phyloP scores from a whole-genome alignment of 2,329 filamentous ascomycete genomes.

The Alternaria solani region DNA sequence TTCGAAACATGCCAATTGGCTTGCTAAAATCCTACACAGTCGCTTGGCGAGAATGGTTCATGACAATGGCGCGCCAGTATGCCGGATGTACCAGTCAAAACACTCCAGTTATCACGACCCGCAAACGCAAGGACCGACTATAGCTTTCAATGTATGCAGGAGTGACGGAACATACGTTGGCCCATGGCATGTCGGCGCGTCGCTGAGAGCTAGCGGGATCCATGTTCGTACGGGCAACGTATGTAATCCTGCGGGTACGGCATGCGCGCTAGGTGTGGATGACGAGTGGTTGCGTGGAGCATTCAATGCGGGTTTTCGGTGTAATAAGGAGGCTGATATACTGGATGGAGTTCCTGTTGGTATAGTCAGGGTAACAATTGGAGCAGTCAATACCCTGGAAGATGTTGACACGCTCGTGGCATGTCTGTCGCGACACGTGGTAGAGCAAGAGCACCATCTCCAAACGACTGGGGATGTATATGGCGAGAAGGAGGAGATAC shows the following conservation, averaged over 20 bases:
- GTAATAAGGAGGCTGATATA: constrained; percentile 62
- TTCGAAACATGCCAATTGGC: constrained; percentile 64
- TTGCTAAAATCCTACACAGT: constrained; percentile 61
- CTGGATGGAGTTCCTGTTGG: constrained; percentile 64
- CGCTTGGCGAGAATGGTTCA: constrained; percentile 61
- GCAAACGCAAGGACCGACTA: constrained; percentile 65
- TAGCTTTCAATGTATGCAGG: constrained; percentile 70
- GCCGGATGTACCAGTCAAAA: constrained; percentile 64
- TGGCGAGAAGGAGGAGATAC: background rate
- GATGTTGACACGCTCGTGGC: constrained; percentile 57
- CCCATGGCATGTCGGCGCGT: constrained; percentile 66
- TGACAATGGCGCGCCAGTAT: constrained; percentile 60
- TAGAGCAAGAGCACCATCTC: background rate
- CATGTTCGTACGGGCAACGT: constrained; percentile 68
- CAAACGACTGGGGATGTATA: background rate
- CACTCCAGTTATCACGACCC: constrained; percentile 60
- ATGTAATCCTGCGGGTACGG: constrained; percentile 63
- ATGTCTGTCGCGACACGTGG: background rate
- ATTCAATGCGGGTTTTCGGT: constrained; percentile 66
- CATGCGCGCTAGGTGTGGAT: constrained; percentile 59
- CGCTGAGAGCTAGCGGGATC: constrained; percentile 64
- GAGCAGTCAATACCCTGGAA: constrained; percentile 66
- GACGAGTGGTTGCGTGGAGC: constrained; percentile 64
- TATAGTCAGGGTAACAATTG: constrained; percentile 68
- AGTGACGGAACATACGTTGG: constrained; percentile 63